Conservation (phyloP, 2,329 filamentous ascomycete genomes). For the Penicillium sp. region DNA sequence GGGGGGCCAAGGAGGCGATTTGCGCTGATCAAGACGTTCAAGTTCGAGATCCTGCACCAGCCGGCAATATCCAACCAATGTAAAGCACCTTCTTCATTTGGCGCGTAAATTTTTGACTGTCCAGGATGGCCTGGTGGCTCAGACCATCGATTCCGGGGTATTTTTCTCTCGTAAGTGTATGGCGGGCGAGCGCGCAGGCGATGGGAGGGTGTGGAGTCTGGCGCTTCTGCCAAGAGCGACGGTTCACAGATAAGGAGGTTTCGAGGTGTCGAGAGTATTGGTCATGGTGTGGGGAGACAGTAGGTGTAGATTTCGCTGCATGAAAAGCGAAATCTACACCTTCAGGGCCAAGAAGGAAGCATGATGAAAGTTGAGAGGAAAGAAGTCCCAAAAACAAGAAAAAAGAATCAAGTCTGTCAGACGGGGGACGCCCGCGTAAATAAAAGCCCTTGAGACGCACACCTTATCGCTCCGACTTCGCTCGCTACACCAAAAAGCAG, state of each 20-base stretch:
- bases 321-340: background rate
- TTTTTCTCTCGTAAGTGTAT: conserved; percentile 26
- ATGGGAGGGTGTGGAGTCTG: conserved; percentile 21
- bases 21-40: background rate
- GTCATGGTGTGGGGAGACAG: conserved; percentile 8
- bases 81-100: background rate
- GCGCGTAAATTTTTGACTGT: background rate
- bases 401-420: background rate
- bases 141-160: conserved; percentile 19
- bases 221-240: conserved; percentile 16
- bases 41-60: background rate
- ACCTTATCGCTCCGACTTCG: conserved; percentile 23
- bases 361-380: background rate
- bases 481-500: conserved; percentile 4
- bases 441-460: conserved; percentile 1
- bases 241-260: conserved; percentile 14
- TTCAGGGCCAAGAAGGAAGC: background rate
- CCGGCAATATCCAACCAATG: background rate
- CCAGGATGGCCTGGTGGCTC: background rate
- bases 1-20: background rate
- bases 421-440: conserved; percentile 6
- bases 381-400: conserved; percentile 3
- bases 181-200: conserved; percentile 3
- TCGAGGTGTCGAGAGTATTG: conserved; percentile 17
- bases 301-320: background rate